Evolutionary conservation across 1,284 basidiomycete species (phyloP).

Genomic region (Ceratobasidium sp.): DNA sequence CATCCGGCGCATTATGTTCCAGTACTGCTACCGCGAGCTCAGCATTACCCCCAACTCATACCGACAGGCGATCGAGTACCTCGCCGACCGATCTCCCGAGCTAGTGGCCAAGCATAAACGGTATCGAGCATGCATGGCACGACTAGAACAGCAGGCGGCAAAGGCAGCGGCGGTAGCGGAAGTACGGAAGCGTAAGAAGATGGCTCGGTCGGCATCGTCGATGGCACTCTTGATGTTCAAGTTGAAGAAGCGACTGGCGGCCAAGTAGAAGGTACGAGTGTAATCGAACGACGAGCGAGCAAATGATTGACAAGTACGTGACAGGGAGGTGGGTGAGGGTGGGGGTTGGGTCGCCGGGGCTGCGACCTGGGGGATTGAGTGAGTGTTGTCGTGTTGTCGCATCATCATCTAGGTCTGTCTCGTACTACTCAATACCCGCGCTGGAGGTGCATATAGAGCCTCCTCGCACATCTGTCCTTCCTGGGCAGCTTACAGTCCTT

Average conservation of each 20-base stretch:
- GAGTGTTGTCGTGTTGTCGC: too few relatives aligned
- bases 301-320: too few relatives aligned
- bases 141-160: not conserved
- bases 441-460: not conserved
- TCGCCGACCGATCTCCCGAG: not conserved
- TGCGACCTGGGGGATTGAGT: not conserved
- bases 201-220: not conserved
- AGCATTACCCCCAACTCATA: not conserved
- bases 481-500: not conserved
- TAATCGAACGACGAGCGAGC: too few relatives aligned
- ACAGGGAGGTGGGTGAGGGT: not conserved
- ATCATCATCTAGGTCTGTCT: too few relatives aligned
- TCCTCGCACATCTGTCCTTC: not conserved
- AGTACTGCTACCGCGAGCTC: not conserved
- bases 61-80: not conserved
- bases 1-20: not conserved
- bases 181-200: not conserved
- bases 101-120: not conserved
- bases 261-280: conserved; percentile 5
- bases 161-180: not conserved
- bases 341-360: not conserved
- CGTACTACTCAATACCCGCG: too few relatives aligned
- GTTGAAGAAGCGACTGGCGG: not conserved
- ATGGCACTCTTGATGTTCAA: not conserved
- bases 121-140: not conserved